phyloP scores from a whole-genome alignment of 768 basidiomycete genomes.

The Auricularia heimuer region DNA sequence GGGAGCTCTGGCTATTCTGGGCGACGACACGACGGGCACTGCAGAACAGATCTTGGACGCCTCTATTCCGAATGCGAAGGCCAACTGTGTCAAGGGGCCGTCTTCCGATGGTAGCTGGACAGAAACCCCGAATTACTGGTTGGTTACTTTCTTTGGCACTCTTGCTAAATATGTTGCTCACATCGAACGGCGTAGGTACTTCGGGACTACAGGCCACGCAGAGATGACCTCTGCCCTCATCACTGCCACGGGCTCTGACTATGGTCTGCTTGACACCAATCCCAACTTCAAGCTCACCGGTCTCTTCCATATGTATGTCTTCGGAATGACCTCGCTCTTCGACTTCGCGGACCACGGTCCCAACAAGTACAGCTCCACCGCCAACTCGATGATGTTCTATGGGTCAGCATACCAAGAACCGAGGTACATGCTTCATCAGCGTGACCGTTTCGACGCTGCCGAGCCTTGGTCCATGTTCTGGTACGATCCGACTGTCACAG shows the following conservation, averaged over 20 bases:
- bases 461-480: slow-evolving; percentile 76
- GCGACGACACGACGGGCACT: slow-evolving; percentile 66
- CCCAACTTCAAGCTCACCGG: slow-evolving; percentile 62
- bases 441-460: slow-evolving; percentile 67
- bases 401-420: slow-evolving; percentile 60
- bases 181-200: slow-evolving; percentile 33
- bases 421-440: slow-evolving; percentile 76
- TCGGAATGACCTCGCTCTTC: slow-evolving; percentile 79
- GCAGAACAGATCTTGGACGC: slow-evolving; percentile 56
- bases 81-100: slow-evolving; percentile 60
- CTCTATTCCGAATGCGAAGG: slow-evolving; percentile 66
- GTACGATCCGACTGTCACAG: slow-evolving; percentile 75
- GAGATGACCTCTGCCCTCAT: slow-evolving; percentile 79
- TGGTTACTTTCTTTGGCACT: not conserved
- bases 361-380: slow-evolving; percentile 94
- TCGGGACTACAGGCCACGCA: slow-evolving; percentile 83
- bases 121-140: slow-evolving; percentile 90
- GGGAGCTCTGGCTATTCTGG: slow-evolving; percentile 82
- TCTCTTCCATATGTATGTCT: slow-evolving; percentile 81
- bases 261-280: slow-evolving; percentile 62
- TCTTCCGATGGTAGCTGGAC: slow-evolving; percentile 82
- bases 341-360: slow-evolving; percentile 80
- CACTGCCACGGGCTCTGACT: slow-evolving; percentile 78
- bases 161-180: not conserved
- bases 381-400: slow-evolving; percentile 80